Percentiles rank a stretch among this genome's conserved stretches.
Conservation (phyloP, 164 flowering plant genomes). For the Vitis riparia region DNA sequence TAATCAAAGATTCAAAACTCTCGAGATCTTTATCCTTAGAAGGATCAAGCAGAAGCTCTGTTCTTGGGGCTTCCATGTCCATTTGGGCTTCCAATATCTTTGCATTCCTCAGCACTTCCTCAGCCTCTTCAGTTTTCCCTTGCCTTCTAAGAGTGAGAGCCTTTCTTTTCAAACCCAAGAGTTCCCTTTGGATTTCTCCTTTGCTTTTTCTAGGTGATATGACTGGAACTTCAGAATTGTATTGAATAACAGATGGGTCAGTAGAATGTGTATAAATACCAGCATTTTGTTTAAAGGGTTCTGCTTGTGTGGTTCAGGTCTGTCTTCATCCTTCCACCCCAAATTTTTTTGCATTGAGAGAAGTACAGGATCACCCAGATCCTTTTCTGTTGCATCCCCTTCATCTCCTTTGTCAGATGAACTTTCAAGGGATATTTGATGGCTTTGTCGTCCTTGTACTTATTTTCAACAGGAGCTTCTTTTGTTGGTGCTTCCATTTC, state of each 20-base stretch:
- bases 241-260: slow-evolving; percentile 2
- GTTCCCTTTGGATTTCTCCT: slow-evolving; percentile 36
- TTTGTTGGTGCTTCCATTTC: slow-evolving; percentile 52
- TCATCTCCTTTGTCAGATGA: slow-evolving; percentile 15
- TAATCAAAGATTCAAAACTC: slow-evolving; percentile 3
- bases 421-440: slow-evolving; percentile 12
- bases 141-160: slow-evolving; percentile 34
- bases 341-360: slow-evolving; percentile 18
- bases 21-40: slow-evolving; percentile 3
- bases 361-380: slow-evolving; percentile 25
- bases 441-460: slow-evolving; percentile 10
- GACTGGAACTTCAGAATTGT: neutral
- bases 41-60: slow-evolving; percentile 4
- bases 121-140: slow-evolving; percentile 35
- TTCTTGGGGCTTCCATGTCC: slow-evolving; percentile 23
- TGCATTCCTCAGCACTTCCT: slow-evolving; percentile 28
- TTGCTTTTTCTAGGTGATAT: slow-evolving; percentile 15
- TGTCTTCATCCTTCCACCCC: slow-evolving; percentile 26
- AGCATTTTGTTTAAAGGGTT: neutral
- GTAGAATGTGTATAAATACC: neutral
- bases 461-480: slow-evolving; percentile 16
- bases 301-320: slow-evolving; percentile 11
- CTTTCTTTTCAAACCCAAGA: slow-evolving; percentile 33
- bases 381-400: slow-evolving; percentile 18
- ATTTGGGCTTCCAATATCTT: slow-evolving; percentile 30